Evolutionary conservation across 306 rosid genomes (phyloP).

Genomic region (Fragaria iinumae): DNA sequence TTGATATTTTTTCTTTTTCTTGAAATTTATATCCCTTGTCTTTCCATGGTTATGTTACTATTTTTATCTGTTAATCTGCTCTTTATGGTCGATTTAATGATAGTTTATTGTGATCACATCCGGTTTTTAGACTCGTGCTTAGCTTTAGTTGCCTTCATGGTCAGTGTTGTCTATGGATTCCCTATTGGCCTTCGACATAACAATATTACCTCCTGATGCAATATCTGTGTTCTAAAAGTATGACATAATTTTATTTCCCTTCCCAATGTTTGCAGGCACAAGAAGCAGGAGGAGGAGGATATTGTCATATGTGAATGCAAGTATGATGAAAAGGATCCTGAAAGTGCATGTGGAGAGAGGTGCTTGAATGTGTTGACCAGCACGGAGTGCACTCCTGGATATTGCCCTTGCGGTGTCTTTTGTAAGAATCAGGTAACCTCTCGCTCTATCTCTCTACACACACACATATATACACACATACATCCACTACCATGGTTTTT

Average conservation of each 20-base stretch:
- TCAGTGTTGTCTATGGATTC: background rate
- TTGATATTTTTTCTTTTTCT: background rate
- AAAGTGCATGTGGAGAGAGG: constrained; percentile 80
- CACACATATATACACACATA: no score
- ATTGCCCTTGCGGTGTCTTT: constrained; percentile 63
- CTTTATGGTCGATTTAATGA: background rate
- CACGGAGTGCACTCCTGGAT: constrained; percentile 88
- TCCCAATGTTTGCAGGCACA: constrained; percentile 44
- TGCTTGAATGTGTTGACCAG: constrained; percentile 86
- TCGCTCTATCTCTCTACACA: background rate
- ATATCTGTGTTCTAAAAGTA: background rate
- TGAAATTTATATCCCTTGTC: background rate
- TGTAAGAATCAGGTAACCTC: constrained; percentile 79
- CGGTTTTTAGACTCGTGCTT: background rate
- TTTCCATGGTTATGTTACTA: background rate
- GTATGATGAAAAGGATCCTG: constrained; percentile 43
- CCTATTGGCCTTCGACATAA: background rate
- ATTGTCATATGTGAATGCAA: constrained; percentile 78
- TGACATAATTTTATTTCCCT: background rate
- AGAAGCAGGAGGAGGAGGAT: constrained; percentile 90
- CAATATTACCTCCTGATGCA: background rate
- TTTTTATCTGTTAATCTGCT: background rate
- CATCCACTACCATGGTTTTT: background rate
- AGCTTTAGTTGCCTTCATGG: background rate
- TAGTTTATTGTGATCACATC: background rate